These are phyloP conservation scores for Gaeumannomyces tritici DNA, from an alignment of 2,329 filamentous ascomycete genomes.

Conservation along the genomic window DNA sequence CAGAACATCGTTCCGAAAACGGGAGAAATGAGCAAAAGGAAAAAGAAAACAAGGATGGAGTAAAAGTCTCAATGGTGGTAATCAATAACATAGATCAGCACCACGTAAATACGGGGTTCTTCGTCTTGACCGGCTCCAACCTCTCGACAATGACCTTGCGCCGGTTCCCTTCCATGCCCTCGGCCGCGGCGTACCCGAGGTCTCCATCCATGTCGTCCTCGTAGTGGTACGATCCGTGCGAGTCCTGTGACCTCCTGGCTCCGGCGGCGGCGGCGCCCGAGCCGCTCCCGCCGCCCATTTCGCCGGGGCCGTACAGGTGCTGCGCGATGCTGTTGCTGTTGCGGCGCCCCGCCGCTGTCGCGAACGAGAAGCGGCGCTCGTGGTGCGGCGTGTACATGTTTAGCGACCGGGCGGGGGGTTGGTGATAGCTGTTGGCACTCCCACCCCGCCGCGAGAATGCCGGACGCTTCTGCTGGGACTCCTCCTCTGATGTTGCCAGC, in stretches of 20 bases:
- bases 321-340: conserved; percentile 42
- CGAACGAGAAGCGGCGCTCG: conserved; percentile 45
- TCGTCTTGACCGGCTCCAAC: conserved; percentile 88
- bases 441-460: background rate
- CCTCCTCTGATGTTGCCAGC: background rate
- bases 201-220: conserved; percentile 73
- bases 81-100: conserved; percentile 62
- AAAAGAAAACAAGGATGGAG: background rate
- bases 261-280: conserved; percentile 16
- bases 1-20: background rate
- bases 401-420: conserved; percentile 25
- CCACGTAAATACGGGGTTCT: conserved; percentile 95
- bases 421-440: conserved; percentile 28
- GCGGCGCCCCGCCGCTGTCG: conserved; percentile 34
- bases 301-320: conserved; percentile 33
- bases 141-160: conserved; percentile 95
- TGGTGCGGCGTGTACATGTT: conserved; percentile 34
- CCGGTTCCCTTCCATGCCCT: conserved; percentile 84
- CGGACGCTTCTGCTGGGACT: conserved; percentile 9
- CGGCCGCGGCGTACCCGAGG: conserved; percentile 85
- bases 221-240: conserved; percentile 35
- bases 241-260: conserved; percentile 10
- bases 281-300: background rate
- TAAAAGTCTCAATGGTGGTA: background rate
- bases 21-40: background rate